Percentiles rank a stretch among this genome's conserved stretches.
Conservation (phyloP, 257 asterid species). For the Rubia yunnanensis region DNA sequence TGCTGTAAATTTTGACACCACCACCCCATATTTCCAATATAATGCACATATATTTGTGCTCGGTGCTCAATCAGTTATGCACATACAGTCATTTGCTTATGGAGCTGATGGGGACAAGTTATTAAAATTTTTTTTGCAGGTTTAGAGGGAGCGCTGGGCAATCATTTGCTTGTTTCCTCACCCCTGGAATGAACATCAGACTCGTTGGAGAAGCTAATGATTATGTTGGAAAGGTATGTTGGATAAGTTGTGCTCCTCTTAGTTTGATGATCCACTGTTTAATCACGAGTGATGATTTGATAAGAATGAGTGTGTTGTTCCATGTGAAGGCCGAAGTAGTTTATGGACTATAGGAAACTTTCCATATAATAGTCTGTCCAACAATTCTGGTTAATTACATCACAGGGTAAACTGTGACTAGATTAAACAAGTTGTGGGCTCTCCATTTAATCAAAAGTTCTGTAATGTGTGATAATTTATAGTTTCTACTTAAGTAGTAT, state of each 20-base stretch:
- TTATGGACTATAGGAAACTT: neutral
- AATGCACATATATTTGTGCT: neutral
- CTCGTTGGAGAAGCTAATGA: conserved; percentile 94
- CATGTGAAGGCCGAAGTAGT: neutral
- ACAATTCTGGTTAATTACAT: neutral
- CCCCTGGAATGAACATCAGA: conserved; percentile 97
- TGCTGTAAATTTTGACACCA: neutral
- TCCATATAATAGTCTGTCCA: neutral
- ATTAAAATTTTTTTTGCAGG: conserved; percentile 29
- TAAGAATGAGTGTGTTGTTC: neutral
- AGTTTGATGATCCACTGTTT: neutral
- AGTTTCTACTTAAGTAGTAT: conserved; percentile 3
- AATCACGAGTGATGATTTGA: neutral
- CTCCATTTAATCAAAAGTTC: neutral
- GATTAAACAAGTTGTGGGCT: neutral
- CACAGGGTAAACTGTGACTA: neutral
- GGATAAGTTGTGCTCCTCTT: neutral
- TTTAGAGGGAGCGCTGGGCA: conserved; percentile 97
- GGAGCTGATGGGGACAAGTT: conserved; percentile 5
- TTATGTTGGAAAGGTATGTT: conserved; percentile 84
- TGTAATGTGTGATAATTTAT: neutral
- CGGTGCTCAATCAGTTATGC: neutral
- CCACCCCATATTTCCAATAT: too few species aligned
- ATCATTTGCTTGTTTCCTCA: conserved; percentile 85
- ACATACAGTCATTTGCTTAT: neutral